Evolutionary conservation across 441 rosid genomes (phyloP).

Genomic region (Jatropha multifida): DNA sequence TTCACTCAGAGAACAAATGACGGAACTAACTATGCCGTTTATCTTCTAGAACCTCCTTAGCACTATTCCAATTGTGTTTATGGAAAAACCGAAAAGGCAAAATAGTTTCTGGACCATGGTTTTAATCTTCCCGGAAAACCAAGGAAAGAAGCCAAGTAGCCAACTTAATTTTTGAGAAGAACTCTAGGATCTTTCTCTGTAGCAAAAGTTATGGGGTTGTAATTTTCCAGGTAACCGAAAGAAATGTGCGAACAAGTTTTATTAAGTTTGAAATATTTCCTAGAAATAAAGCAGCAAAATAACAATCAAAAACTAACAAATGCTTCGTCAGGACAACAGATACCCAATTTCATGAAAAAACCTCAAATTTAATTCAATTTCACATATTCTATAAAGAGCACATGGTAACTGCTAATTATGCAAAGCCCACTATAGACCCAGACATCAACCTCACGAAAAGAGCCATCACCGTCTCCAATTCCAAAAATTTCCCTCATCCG

Average conservation of each 20-base stretch:
- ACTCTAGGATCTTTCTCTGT: neutral
- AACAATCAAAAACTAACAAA: neutral
- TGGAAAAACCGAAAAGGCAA: neutral
- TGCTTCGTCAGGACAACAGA: neutral
- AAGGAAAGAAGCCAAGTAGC: neutral
- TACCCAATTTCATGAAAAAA: neutral
- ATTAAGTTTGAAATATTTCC: neutral
- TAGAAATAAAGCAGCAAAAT: neutral
- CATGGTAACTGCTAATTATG: neutral
- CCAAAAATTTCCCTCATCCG: constrained; percentile 4
- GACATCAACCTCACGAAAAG: neutral
- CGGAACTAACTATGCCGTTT: neutral
- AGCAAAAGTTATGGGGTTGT: neutral
- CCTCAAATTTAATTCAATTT: neutral
- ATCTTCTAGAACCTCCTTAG: neutral
- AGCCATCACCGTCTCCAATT: constrained; percentile 3
- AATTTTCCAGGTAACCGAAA: neutral
- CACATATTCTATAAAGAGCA: neutral
- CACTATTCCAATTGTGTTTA: neutral
- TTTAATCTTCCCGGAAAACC: neutral
- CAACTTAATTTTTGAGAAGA: neutral
- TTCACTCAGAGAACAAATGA: neutral
- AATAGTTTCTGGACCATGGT: neutral
- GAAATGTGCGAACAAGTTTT: neutral
- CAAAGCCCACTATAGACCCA: neutral